Base-by-base conservation (phyloP, 129 eudicot species). In the Artemisia annua region DNA sequence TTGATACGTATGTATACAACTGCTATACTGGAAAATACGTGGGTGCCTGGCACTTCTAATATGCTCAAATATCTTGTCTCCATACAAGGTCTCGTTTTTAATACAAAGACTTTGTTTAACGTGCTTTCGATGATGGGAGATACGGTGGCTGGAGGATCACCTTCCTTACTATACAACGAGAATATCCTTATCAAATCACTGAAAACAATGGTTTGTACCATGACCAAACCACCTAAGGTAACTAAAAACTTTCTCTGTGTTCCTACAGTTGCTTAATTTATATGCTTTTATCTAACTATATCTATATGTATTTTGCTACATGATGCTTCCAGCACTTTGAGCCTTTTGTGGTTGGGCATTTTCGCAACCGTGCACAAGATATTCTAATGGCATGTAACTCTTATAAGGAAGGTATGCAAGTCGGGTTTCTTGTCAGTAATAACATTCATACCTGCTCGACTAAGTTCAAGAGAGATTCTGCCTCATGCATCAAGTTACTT, bases 31-130 rank as follows among this genome's bases (percentile, higher is more conserved):
- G 35, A 57, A 57, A 17, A 16, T 3, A 19, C 22, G 63, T 57
- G 63, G 63, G 28, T 17, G 26, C 63, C 63, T 20, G 63, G 63
- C 63, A 57, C 63, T 20, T 57, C 35, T 17, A 57, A 57, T 20
- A 57, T 57, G 63, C 63, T 57, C 24, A 13, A 57, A 19, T 28
- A 18, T 3, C 63, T 57, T 26, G 5, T 57, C 35, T 57, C 35
- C 63, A 57, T 57, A 57, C 35, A 20, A 5, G 63, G 11, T 57
- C 63, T 57, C 13, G 11, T 57, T 57, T 57, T 57, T 26, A 57
- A 57, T 20, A 10, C 35, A 20, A 11, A 19, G 13, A 12, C 32
- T 57, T 57, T 18, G 14, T 57, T 57, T 13, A 57, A 20, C 63
- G 24, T 9, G 11, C 26, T 11, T 57, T 5, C 35, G 22, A 11